Evolutionary conservation across 257 asterid species (phyloP), one percentile per base, ranked within the genome.

Genomic region (Salvia splendens): DNA sequence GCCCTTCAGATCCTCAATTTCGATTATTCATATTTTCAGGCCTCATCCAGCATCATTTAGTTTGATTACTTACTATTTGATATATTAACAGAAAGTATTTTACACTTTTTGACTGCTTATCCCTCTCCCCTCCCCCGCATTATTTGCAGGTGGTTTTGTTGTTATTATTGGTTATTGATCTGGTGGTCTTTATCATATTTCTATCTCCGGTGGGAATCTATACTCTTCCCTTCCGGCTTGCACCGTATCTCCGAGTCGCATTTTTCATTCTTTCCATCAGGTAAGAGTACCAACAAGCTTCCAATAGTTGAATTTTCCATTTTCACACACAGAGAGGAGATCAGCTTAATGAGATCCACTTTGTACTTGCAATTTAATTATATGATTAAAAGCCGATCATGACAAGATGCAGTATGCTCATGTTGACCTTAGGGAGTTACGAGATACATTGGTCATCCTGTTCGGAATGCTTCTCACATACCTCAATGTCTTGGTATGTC

Each of bases 381-480:
- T 35, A 5, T 67, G 56, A 48, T 75, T 58, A 32, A 46, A 63
- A 32, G 60, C 20, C 57, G 46, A 52, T 62, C 36, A 36, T 67
- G 47, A 71, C 61, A 48, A 56, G 66, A 43, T 65, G 14, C 40
- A 64, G 42, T 57, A 41, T 59, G 58, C 76, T 79, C 61, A 38
- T 65, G 8, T 64, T 75, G 68, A 67, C 75, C 40, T 40, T 65
- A 94, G 97, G 89, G 96, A 88, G 66, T 66, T 94, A 73, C 83
- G 88, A 73, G 97, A 87, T 77, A 81, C 90, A 75, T 83, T 30
- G 14, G 40, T 80, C 75, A 67, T 94, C 70, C 82, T 94, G 77
- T 85, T 79, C 28, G 99, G 99, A 77, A 94, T 94, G 99, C 82
- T 87, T 65, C 81, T 71, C 67, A 91, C 96, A 1, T 94, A 94